Evolutionary conservation across 495 filamentous ascomycete species (phyloP).

Genomic region (Podospora bellae-mahoneyi): DNA sequence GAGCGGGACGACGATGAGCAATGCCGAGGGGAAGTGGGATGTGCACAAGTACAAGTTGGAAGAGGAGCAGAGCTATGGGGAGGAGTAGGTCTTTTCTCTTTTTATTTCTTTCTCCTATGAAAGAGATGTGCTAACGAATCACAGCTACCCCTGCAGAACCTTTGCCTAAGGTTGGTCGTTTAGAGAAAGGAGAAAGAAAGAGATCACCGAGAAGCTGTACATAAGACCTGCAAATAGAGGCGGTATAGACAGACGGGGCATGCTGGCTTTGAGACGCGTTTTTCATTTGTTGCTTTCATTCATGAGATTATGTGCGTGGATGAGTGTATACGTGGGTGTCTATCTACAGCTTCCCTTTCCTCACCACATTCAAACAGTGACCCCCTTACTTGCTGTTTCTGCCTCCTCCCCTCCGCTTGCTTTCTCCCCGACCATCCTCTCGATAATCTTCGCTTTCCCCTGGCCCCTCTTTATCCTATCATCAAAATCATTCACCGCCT

Average conservation of each 20-base stretch:
- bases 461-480: conserved; percentile 75
- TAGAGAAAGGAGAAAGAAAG: conserved; percentile 16
- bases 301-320: not conserved
- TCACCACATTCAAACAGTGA: not conserved
- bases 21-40: conserved; percentile 44
- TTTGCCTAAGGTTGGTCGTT: conserved; percentile 23
- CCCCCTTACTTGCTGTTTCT: not conserved
- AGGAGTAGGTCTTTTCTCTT: conserved; percentile 47
- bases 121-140: conserved; percentile 23
- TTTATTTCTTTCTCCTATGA: not conserved
- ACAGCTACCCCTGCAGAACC: conserved; percentile 40
- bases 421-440: conserved; percentile 64
- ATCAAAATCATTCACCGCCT: conserved; percentile 80
- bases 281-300: not conserved
- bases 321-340: not conserved
- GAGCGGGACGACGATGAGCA: conserved; percentile 51
- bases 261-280: not conserved
- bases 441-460: conserved; percentile 77
- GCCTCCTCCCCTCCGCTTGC: conserved; percentile 12
- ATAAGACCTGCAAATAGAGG: conserved; percentile 10
- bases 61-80: conserved; percentile 55
- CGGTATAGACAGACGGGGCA: not conserved
- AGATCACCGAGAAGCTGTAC: conserved; percentile 16
- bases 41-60: conserved; percentile 55
- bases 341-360: not conserved